Conservation (phyloP, 352 stramenopile species). For the Phytophthora chlamydospora region DNA sequence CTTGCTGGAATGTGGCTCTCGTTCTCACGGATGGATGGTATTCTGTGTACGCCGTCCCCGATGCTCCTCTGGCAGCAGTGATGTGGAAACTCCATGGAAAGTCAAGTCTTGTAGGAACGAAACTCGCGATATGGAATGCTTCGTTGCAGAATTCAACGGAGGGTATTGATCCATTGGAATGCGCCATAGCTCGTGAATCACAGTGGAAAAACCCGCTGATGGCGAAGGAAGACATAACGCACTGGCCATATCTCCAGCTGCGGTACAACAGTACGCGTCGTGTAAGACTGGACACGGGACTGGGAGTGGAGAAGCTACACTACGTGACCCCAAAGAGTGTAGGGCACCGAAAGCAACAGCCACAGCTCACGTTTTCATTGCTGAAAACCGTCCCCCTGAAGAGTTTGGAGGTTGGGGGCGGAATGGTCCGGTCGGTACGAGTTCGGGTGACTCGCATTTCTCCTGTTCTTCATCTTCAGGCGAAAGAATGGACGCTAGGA, state of each 20-base stretch:
- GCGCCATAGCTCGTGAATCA: slow-evolving; percentile 42
- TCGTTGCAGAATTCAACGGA: slow-evolving; percentile 65
- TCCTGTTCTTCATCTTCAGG: slow-evolving; percentile 66
- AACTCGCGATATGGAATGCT: slow-evolving; percentile 75
- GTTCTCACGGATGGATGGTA: slow-evolving; percentile 84
- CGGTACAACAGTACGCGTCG: slow-evolving; percentile 74
- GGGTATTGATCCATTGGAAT: slow-evolving; percentile 73
- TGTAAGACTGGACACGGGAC: slow-evolving; percentile 41
- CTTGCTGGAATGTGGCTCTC: slow-evolving; percentile 60
- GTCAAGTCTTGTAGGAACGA: slow-evolving; percentile 54
- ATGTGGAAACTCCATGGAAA: slow-evolving; percentile 57
- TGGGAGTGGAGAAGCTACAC: slow-evolving; percentile 56
- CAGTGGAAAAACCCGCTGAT: slow-evolving; percentile 57
- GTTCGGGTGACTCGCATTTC: slow-evolving; percentile 58
- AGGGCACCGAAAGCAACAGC: slow-evolving; percentile 20
- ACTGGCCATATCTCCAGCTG: slow-evolving; percentile 68
- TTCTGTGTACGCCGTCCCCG: slow-evolving; percentile 63
- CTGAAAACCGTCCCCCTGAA: slow-evolving; percentile 71
- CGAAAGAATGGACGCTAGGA: slow-evolving; percentile 65
- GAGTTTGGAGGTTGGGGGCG: slow-evolving; percentile 63
- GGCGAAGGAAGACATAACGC: slow-evolving; percentile 51
- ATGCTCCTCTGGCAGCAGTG: slow-evolving; percentile 40
- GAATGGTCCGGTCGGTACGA: slow-evolving; percentile 66
- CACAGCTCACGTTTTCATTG: slow-evolving; percentile 49
- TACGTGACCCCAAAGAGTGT: slow-evolving; percentile 10